Percentiles rank a stretch among this genome's conserved stretches.
Evolutionary conservation across 2,329 filamentous ascomycete species (phyloP).

Genomic region (Aspergillus clavatus): DNA sequence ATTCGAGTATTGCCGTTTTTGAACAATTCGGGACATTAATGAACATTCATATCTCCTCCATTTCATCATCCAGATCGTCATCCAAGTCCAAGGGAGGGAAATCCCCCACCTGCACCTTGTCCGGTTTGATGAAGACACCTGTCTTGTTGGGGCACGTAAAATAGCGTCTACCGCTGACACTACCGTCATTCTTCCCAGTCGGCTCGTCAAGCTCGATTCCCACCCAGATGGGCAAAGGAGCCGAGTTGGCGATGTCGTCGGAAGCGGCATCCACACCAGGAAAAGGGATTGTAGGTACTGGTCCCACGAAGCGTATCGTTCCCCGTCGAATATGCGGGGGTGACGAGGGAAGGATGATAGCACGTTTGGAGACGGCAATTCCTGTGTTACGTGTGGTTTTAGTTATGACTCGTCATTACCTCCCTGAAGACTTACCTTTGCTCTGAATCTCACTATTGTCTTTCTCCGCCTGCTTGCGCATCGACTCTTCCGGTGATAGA

Average conservation of each 20-base stretch:
- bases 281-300: slow-evolving; percentile 37
- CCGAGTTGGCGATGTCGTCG: slow-evolving; percentile 18
- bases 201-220: slow-evolving; percentile 60
- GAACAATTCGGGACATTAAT: not conserved
- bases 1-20: too few relatives aligned
- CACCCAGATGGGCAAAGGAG: slow-evolving; percentile 47
- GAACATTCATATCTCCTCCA: slow-evolving; percentile 49
- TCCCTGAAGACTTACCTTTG: slow-evolving; percentile 46
- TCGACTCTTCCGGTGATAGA: slow-evolving; percentile 66
- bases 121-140: slow-evolving; percentile 59
- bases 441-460: slow-evolving; percentile 57
- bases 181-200: slow-evolving; percentile 61
- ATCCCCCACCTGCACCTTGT: slow-evolving; percentile 58
- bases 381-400: slow-evolving; percentile 24
- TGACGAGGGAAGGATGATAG: slow-evolving; percentile 39
- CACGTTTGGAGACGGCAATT: slow-evolving; percentile 43
- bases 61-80: slow-evolving; percentile 52
- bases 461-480: slow-evolving; percentile 61
- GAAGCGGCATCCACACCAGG: slow-evolving; percentile 22
- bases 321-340: slow-evolving; percentile 43
- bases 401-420: not conserved
- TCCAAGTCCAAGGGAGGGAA: slow-evolving; percentile 49
- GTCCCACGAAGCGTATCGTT: slow-evolving; percentile 40
- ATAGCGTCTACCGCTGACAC: slow-evolving; percentile 48
- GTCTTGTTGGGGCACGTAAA: slow-evolving; percentile 51